These are phyloP conservation scores for Salix dunnii DNA, from an alignment of 345 rosid genomes.

Conservation along the genomic window DNA sequence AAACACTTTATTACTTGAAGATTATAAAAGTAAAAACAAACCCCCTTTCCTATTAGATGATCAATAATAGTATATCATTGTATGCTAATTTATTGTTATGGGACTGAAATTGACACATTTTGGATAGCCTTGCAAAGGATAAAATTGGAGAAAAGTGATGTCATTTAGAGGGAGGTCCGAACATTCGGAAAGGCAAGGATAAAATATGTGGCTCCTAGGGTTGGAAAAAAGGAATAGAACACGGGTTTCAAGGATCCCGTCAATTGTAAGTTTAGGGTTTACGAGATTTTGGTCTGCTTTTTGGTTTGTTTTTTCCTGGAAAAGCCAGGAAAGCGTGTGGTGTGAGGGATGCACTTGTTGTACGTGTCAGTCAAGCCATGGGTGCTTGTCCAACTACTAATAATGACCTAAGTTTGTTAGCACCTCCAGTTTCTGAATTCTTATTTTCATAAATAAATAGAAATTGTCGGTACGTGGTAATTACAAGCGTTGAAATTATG, in stretches of 20 bases:
- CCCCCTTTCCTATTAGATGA: background rate
- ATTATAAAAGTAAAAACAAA: background rate
- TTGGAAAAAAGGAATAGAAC: background rate
- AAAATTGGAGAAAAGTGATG: background rate
- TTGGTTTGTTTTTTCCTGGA: background rate
- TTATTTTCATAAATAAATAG: no score
- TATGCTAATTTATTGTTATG: no score
- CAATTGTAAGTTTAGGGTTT: background rate
- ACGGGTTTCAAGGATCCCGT: background rate
- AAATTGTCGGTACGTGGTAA: background rate
- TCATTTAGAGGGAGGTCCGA: background rate
- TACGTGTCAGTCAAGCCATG: slow-evolving; percentile 27
- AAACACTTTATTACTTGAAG: no score
- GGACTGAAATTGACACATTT: no score
- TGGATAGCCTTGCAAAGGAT: background rate
- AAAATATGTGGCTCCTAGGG: background rate
- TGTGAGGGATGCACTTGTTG: background rate
- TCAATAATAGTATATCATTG: background rate
- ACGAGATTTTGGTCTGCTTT: background rate
- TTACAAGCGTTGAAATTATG: background rate
- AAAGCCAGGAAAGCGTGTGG: background rate
- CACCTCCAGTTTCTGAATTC: no score
- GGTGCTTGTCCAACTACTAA: background rate
- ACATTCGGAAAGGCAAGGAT: background rate
- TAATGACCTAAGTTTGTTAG: background rate